Evolutionary conservation across 2,329 filamentous ascomycete species (phyloP).

Genomic region (Fusarium chaquense): DNA sequence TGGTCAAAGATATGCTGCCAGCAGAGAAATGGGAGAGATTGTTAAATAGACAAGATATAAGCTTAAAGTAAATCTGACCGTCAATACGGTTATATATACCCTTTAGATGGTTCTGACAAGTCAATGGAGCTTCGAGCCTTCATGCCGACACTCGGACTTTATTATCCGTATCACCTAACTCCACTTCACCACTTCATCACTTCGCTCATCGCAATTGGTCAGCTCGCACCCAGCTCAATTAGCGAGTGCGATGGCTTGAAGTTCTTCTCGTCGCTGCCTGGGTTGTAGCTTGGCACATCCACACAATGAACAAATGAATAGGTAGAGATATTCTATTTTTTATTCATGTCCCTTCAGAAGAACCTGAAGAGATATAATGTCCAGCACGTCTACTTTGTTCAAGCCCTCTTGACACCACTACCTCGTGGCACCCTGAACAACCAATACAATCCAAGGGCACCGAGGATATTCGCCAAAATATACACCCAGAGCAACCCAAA

Average conservation of each 20-base stretch:
- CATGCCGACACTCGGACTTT: background rate
- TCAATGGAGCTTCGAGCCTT: background rate
- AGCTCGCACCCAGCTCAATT: background rate
- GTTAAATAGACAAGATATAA: background rate
- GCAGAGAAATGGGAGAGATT: background rate
- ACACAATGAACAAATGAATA: background rate
- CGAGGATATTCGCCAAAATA: conserved; percentile 61
- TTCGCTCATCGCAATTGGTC: background rate
- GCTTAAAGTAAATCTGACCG: background rate
- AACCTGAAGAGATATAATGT: no score
- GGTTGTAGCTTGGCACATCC: background rate
- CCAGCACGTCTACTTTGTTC: background rate
- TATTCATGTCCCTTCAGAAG: background rate
- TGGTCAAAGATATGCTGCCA: background rate
- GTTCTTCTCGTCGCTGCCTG: background rate
- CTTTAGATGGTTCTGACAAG: background rate
- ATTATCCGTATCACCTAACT: background rate
- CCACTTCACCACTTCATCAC: background rate
- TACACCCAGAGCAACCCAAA: conserved; percentile 67
- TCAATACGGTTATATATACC: background rate
- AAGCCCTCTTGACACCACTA: conserved; percentile 41
- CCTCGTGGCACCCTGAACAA: conserved; percentile 51
- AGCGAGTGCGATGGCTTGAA: background rate
- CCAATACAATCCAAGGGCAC: conserved; percentile 63
- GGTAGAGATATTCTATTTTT: background rate